Conservation (phyloP, 257 asterid species). For the Knoxia roxburghii region DNA sequence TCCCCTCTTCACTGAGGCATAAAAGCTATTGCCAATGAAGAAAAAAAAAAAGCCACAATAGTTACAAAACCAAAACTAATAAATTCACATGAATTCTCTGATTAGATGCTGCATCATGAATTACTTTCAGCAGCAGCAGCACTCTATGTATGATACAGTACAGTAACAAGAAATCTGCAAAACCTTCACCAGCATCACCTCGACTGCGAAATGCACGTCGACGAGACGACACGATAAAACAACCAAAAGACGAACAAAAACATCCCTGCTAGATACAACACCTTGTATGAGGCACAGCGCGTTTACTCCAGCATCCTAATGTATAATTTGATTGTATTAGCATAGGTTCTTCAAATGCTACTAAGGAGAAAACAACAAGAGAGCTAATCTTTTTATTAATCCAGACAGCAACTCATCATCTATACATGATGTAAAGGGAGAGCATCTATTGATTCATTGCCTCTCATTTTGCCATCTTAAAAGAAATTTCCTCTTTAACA, state of each 20-base stretch:
- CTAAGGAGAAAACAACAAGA: background rate
- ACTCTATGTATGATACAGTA: background rate
- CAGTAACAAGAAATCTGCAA: conserved; percentile 2
- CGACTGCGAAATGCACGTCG: background rate
- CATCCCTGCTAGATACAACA: background rate
- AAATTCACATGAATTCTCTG: background rate
- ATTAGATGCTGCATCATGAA: conserved; percentile 10
- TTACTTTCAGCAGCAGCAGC: conserved; percentile 15
- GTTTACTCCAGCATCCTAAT: background rate
- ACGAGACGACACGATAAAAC: background rate
- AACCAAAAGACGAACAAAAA: background rate
- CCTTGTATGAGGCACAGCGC: background rate
- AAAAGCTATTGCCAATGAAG: conserved; percentile 9
- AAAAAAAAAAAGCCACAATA: background rate
- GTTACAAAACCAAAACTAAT: background rate
- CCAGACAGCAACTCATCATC: background rate
- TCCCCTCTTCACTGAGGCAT: background rate
- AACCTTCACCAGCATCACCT: background rate
- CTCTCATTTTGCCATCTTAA: background rate
- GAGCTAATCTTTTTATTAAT: background rate
- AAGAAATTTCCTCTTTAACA: background rate
- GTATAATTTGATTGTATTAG: conserved; percentile 2
- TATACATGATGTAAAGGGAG: background rate
- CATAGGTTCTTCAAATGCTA: background rate
- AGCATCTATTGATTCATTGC: background rate